phyloP scores from a whole-genome alignment of 352 stramenopile species.

The Phytophthora fragariae region DNA sequence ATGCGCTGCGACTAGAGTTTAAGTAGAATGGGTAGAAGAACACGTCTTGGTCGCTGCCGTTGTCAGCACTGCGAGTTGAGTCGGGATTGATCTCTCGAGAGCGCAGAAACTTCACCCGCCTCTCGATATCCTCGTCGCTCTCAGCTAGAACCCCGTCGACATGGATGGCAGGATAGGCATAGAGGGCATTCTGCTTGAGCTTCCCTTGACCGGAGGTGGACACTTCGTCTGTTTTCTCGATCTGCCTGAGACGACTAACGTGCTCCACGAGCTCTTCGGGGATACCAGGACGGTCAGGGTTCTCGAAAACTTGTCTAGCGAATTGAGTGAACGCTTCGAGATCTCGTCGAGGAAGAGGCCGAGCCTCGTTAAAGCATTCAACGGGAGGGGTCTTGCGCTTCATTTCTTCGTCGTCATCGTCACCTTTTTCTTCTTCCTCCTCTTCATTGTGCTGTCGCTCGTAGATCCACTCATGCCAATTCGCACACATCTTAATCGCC shows the following conservation, averaged over 20 bases:
- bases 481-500: constrained; percentile 74
- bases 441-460: constrained; percentile 39
- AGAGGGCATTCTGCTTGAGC: constrained; percentile 44
- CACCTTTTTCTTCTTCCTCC: constrained; percentile 24
- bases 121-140: constrained; percentile 57
- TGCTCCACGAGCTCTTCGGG: constrained; percentile 56
- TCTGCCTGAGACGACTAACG: constrained; percentile 47
- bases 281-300: constrained; percentile 43
- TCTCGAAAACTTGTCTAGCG: constrained; percentile 53
- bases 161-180: constrained; percentile 61
- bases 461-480: constrained; percentile 87
- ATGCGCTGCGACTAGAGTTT: constrained; percentile 7
- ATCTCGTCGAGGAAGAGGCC: constrained; percentile 48
- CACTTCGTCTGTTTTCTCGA: constrained; percentile 24
- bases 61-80: background rate
- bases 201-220: constrained; percentile 8
- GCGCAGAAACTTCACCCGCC: constrained; percentile 45
- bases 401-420: constrained; percentile 17
- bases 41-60: constrained; percentile 23
- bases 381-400: constrained; percentile 20
- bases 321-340: constrained; percentile 65
- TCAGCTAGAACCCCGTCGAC: constrained; percentile 63
- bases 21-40: constrained; percentile 64
- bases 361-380: constrained; percentile 19
- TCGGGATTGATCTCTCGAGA: constrained; percentile 24